These are phyloP conservation scores for Hyaloscypha bicolor DNA, from an alignment of 495 filamentous ascomycete genomes.

Conservation along the genomic window DNA sequence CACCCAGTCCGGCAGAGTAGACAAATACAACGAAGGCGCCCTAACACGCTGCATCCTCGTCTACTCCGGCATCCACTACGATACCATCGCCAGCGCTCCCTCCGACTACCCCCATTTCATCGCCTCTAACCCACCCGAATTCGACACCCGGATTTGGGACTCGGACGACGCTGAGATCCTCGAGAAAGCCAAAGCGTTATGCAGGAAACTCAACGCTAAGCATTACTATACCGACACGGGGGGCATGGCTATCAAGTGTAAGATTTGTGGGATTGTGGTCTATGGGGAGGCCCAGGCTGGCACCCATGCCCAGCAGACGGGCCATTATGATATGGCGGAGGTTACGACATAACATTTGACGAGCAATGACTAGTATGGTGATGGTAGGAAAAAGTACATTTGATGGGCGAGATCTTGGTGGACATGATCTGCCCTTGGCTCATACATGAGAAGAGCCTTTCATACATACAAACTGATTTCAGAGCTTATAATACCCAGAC, in stretches of 20 bases:
- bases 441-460: not conserved
- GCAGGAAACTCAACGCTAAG: conserved; percentile 63
- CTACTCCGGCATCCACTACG: conserved; percentile 95
- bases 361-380: not conserved
- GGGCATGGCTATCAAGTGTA: conserved; percentile 81
- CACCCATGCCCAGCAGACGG: conserved; percentile 66
- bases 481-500: not conserved
- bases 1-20: conserved; percentile 43
- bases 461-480: not conserved
- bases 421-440: not conserved
- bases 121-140: conserved; percentile 63
- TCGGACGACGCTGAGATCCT: conserved; percentile 68
- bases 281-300: conserved; percentile 73
- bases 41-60: conserved; percentile 76
- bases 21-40: conserved; percentile 81
- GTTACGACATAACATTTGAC: conserved; percentile 6
- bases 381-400: not conserved
- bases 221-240: conserved; percentile 94
- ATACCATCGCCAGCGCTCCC: conserved; percentile 79
- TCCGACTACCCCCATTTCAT: conserved; percentile 58
- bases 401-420: not conserved
- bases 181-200: conserved; percentile 69
- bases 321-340: conserved; percentile 76
- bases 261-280: conserved; percentile 69
- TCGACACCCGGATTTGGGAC: conserved; percentile 80